Conservation (phyloP, 441 rosid species). For the Pelargonium citronellum region DNA sequence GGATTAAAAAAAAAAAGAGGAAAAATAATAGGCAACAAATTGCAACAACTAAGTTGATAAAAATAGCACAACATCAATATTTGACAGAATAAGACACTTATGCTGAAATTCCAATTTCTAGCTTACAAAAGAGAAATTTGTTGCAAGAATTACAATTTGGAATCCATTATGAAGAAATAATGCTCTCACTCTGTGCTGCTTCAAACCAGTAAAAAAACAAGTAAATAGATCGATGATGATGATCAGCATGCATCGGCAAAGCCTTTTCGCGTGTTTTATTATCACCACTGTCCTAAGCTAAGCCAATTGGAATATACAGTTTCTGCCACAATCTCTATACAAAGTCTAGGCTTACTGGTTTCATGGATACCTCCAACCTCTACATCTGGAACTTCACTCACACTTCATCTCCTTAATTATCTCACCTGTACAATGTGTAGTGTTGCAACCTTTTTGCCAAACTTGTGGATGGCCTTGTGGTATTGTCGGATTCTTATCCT, state of each 20-base stretch:
- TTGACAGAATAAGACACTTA: too few relatives aligned
- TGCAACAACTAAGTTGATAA: not conserved
- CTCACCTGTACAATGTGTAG: conserved; percentile 32
- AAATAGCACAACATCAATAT: too few relatives aligned
- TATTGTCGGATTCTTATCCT: conserved; percentile 11
- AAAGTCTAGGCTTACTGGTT: conserved; percentile 17
- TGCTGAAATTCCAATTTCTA: too few relatives aligned
- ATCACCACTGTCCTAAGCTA: conserved; percentile 5
- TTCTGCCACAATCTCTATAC: conserved; percentile 27
- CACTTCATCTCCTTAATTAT: conserved; percentile 19
- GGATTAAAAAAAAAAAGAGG: not conserved
- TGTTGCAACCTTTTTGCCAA: conserved; percentile 9
- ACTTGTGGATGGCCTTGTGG: not conserved
- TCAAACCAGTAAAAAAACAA: not conserved
- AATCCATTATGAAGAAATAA: not conserved
- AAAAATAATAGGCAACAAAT: not conserved
- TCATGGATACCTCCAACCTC: conserved; percentile 12
- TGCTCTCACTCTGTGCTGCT: not conserved
- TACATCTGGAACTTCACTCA: conserved; percentile 5
- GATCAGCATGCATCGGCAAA: not conserved
- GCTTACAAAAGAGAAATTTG: not conserved
- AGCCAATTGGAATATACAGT: conserved; percentile 26
- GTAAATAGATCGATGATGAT: not conserved
- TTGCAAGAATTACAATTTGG: not conserved
- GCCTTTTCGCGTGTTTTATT: not conserved